Evolutionary conservation across 1,284 basidiomycete species (phyloP).

Genomic region (Termitomyces sp.): DNA sequence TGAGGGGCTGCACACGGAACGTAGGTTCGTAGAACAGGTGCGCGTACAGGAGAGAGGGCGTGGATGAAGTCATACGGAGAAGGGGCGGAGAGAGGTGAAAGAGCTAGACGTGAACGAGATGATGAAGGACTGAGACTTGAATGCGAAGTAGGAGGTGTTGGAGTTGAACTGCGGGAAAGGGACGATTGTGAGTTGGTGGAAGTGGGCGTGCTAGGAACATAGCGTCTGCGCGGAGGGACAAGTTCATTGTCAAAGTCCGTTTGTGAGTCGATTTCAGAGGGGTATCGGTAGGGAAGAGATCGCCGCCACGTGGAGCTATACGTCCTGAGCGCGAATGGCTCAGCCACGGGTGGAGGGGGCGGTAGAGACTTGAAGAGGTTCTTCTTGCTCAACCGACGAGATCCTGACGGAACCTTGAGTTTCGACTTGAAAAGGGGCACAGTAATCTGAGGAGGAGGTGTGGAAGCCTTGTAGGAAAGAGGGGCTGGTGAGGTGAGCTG

Average conservation of each 20-base stretch:
- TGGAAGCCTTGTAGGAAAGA: slow-evolving; percentile 33
- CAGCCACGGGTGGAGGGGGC: slow-evolving; percentile 44
- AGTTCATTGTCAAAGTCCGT: slow-evolving; percentile 16
- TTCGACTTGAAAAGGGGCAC: slow-evolving; percentile 10
- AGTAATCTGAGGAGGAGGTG: slow-evolving; percentile 10
- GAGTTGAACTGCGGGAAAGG: slow-evolving; percentile 12
- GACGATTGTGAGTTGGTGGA: slow-evolving; percentile 13
- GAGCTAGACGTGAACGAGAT: slow-evolving; percentile 14
- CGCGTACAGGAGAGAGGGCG: slow-evolving; percentile 59
- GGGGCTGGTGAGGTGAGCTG: slow-evolving; percentile 68
- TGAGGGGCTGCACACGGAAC: slow-evolving; percentile 58
- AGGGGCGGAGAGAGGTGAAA: slow-evolving; percentile 12
- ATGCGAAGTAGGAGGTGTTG: slow-evolving; percentile 15
- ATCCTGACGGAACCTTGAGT: slow-evolving; percentile 1
- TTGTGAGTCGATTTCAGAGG: slow-evolving; percentile 15
- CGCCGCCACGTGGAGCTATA: slow-evolving; percentile 52
- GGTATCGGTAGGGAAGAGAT: slow-evolving; percentile 1
- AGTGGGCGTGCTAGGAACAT: slow-evolving; percentile 8
- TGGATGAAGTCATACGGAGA: slow-evolving; percentile 59
- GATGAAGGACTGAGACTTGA: slow-evolving; percentile 15
- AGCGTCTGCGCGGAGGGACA: slow-evolving; percentile 13
- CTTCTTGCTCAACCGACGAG: slow-evolving; percentile 7
- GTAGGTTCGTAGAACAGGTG: slow-evolving; percentile 70
- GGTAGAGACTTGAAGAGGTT: slow-evolving; percentile 7
- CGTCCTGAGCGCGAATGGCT: slow-evolving; percentile 47